phyloP scores from a whole-genome alignment of 1,139 yeast species.

The Blastobotrys raffinosifermentans region DNA sequence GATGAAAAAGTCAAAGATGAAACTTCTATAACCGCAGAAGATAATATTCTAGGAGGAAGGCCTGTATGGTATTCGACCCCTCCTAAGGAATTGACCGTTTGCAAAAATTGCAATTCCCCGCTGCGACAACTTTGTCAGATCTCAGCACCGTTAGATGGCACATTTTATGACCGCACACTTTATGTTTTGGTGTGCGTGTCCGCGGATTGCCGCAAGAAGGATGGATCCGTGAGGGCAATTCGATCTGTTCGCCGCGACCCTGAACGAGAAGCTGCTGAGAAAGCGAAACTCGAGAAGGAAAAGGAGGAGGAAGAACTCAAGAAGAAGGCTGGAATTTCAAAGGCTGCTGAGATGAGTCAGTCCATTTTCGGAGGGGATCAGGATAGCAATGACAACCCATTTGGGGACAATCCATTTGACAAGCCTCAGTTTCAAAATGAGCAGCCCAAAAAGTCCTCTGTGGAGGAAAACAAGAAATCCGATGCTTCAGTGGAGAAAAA shows the following conservation, averaged over 20 bases:
- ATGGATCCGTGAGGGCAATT: conserved; percentile 66
- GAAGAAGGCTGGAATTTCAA: conserved; percentile 12
- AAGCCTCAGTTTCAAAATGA: conserved; percentile 4
- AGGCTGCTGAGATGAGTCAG: conserved; percentile 14
- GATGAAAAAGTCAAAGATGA: conserved; percentile 22
- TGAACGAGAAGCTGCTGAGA: conserved; percentile 37
- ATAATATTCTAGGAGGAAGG: conserved; percentile 73
- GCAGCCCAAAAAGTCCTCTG: not conserved
- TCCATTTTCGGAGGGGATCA: conserved; percentile 17
- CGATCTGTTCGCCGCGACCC: conserved; percentile 68
- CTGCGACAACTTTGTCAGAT: conserved; percentile 74
- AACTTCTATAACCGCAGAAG: conserved; percentile 56
- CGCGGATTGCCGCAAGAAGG: conserved; percentile 55
- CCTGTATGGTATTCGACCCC: conserved; percentile 66
- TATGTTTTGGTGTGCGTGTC: conserved; percentile 74
- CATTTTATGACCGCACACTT: conserved; percentile 72
- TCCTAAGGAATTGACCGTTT: conserved; percentile 43
- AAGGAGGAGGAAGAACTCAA: conserved; percentile 32
- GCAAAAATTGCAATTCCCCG: conserved; percentile 56
- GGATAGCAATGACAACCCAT: conserved; percentile 26
- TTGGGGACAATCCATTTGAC: conserved; percentile 18
- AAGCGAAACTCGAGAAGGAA: conserved; percentile 39
- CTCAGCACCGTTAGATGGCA: conserved; percentile 61
- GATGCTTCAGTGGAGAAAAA: not conserved
- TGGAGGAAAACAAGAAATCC: conserved; percentile 3